Conservation (phyloP, 2,329 filamentous ascomycete genomes). For the Thielaviopsis euricoi region DNA sequence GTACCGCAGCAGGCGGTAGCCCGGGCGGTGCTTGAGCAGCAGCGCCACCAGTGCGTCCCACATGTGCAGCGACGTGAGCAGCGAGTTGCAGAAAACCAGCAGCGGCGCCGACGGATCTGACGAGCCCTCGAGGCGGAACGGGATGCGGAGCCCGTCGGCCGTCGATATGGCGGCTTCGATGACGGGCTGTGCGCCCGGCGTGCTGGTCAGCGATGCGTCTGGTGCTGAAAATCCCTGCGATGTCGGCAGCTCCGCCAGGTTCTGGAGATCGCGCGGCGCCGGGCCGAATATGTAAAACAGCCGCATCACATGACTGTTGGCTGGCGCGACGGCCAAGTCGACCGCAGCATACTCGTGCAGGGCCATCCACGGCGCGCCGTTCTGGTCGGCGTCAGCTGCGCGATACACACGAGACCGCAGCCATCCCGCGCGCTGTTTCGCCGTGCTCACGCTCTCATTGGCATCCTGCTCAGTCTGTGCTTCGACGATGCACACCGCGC, state of each 20-base stretch:
- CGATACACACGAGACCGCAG: slow-evolving; percentile 54
- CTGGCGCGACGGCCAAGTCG: slow-evolving; percentile 41
- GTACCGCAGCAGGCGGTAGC: slow-evolving; percentile 62
- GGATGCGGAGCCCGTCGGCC: slow-evolving; percentile 49
- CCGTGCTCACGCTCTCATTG: slow-evolving; percentile 49
- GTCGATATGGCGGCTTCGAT: slow-evolving; percentile 47
- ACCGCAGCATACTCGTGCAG: slow-evolving; percentile 59
- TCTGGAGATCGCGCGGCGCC: slow-evolving; percentile 49
- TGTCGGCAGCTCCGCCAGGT: slow-evolving; percentile 33
- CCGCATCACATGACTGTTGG: slow-evolving; percentile 44
- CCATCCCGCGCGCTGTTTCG: slow-evolving; percentile 44
- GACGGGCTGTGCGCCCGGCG: slow-evolving; percentile 34
- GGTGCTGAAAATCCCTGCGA: slow-evolving; percentile 32
- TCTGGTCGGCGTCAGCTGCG: slow-evolving; percentile 42
- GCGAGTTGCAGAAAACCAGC: slow-evolving; percentile 63
- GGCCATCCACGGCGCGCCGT: slow-evolving; percentile 38
- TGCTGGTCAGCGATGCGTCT: slow-evolving; percentile 22
- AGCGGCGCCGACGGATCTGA: slow-evolving; percentile 48
- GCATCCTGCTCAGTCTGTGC: slow-evolving; percentile 36
- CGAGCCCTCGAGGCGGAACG: slow-evolving; percentile 63
- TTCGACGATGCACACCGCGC: slow-evolving; percentile 45
- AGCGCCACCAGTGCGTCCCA: slow-evolving; percentile 58
- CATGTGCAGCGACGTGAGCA: slow-evolving; percentile 62
- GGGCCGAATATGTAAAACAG: slow-evolving; percentile 71
- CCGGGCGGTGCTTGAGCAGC: slow-evolving; percentile 41